phyloP scores from a whole-genome alignment of 116 monocot genomes.

The Dioscorea cayenensis region DNA sequence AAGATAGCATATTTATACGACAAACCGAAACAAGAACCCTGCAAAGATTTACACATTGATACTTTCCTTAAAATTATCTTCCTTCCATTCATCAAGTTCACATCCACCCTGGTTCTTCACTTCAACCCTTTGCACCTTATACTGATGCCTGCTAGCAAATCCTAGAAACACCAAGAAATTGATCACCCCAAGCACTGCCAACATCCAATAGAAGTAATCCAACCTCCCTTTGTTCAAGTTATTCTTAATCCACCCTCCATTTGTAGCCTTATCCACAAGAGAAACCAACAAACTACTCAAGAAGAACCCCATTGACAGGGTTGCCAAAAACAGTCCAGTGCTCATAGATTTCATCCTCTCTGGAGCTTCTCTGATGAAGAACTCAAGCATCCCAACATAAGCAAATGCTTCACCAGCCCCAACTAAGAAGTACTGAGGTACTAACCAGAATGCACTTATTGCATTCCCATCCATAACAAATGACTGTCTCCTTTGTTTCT shows the following conservation, averaged over 20 bases:
- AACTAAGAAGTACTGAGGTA: slow-evolving; percentile 60
- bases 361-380: slow-evolving; percentile 60
- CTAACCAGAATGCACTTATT: slow-evolving; percentile 40
- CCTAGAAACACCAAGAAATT: slow-evolving; percentile 23
- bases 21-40: neutral
- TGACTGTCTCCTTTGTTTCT: slow-evolving; percentile 16
- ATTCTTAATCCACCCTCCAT: slow-evolving; percentile 36
- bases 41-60: neutral
- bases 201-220: slow-evolving; percentile 53
- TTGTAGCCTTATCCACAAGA: slow-evolving; percentile 22
- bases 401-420: slow-evolving; percentile 59
- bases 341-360: slow-evolving; percentile 67
- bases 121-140: slow-evolving; percentile 11
- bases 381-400: slow-evolving; percentile 62
- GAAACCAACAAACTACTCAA: slow-evolving; percentile 57
- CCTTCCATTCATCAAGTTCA: neutral
- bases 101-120: neutral
- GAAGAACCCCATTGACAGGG: slow-evolving; percentile 54
- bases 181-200: slow-evolving; percentile 34
- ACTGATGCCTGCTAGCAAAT: slow-evolving; percentile 11
- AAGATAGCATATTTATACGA: too few relatives aligned
- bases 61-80: neutral
- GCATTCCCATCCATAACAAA: neutral
- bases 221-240: slow-evolving; percentile 47
- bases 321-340: slow-evolving; percentile 52